Evolutionary conservation across 768 basidiomycete genomes (phyloP).

Genomic region (Sarcomyxa edulis): DNA sequence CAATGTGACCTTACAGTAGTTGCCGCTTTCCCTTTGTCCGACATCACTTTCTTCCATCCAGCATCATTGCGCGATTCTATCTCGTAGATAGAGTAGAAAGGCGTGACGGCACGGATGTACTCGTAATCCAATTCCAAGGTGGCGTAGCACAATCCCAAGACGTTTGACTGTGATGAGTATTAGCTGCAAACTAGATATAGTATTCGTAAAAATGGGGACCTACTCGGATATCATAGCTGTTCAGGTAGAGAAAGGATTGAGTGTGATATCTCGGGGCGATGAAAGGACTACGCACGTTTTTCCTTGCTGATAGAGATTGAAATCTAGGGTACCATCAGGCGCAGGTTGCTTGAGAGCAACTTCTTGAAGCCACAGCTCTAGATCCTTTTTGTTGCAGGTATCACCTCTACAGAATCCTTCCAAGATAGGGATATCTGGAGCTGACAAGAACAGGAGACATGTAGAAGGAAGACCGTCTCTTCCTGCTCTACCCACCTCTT

Average conservation of each 20-base stretch:
- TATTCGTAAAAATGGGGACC: no score
- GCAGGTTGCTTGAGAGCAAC: slow-evolving; percentile 28
- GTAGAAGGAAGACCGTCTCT: no score
- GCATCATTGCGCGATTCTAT: slow-evolving; percentile 22
- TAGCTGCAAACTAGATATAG: no score
- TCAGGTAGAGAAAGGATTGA: no score
- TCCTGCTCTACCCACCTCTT: no score
- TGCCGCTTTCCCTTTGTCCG: slow-evolving; percentile 26
- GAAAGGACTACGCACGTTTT: slow-evolving; percentile 23
- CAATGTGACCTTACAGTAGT: no score
- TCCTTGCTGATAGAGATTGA: slow-evolving; percentile 35
- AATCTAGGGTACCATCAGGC: slow-evolving; percentile 30
- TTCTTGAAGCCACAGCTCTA: slow-evolving; percentile 36
- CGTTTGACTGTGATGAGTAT: no score
- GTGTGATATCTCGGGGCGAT: no score
- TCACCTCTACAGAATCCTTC: slow-evolving; percentile 46
- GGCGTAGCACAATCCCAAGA: slow-evolving; percentile 39
- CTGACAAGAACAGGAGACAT: slow-evolving; percentile 39
- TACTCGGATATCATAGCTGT: no score
- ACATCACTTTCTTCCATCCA: slow-evolving; percentile 22
- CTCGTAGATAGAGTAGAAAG: slow-evolving; percentile 38
- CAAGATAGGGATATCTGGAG: slow-evolving; percentile 37
- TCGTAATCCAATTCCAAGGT: slow-evolving; percentile 41
- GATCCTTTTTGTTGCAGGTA: slow-evolving; percentile 32
- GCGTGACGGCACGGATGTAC: slow-evolving; percentile 39